Percentiles rank a stretch among this genome's conserved stretches.
Conservation (phyloP, 352 stramenopile genomes). For the Plasmopara muralis region DNA sequence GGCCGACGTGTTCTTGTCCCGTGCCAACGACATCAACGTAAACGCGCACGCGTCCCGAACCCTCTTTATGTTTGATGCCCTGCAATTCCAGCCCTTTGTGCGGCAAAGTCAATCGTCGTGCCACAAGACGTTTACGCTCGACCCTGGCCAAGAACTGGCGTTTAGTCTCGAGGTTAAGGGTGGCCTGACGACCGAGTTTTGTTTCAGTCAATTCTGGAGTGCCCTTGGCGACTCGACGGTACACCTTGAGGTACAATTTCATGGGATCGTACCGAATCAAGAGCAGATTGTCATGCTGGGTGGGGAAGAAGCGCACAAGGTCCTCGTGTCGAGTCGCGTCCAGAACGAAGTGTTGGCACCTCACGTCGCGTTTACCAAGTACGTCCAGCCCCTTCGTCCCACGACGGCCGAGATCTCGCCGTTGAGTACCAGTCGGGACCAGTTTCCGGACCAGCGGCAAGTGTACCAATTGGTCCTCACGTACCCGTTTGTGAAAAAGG, state of each 20-base stretch:
- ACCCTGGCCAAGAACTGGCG: conserved; percentile 48
- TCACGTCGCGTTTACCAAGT: conserved; percentile 75
- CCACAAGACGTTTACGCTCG: conserved; percentile 62
- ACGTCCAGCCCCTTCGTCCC: conserved; percentile 73
- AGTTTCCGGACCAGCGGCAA: conserved; percentile 76
- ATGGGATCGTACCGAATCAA: conserved; percentile 71
- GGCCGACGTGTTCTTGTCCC: conserved; percentile 79
- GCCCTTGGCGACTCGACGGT: conserved; percentile 74
- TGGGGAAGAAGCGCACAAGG: conserved; percentile 64
- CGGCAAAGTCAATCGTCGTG: conserved; percentile 70
- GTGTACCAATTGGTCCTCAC: conserved; percentile 87
- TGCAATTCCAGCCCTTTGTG: conserved; percentile 87
- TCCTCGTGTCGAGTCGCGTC: conserved; percentile 64
- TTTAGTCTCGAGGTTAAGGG: conserved; percentile 73
- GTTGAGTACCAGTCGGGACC: conserved; percentile 74
- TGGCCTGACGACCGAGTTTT: conserved; percentile 82
- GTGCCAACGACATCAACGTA: conserved; percentile 26
- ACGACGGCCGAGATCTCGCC: conserved; percentile 69
- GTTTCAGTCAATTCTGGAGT: conserved; percentile 88
- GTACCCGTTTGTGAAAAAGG: conserved; percentile 87
- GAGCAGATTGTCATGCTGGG: conserved; percentile 49
- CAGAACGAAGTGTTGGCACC: conserved; percentile 76
- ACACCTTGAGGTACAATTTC: conserved; percentile 79
- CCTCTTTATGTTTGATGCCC: conserved; percentile 81
- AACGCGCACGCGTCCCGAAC: conserved; percentile 65